Base-by-base conservation (phyloP, 176 grass and related monocot species). In the Avena atlantica region DNA sequence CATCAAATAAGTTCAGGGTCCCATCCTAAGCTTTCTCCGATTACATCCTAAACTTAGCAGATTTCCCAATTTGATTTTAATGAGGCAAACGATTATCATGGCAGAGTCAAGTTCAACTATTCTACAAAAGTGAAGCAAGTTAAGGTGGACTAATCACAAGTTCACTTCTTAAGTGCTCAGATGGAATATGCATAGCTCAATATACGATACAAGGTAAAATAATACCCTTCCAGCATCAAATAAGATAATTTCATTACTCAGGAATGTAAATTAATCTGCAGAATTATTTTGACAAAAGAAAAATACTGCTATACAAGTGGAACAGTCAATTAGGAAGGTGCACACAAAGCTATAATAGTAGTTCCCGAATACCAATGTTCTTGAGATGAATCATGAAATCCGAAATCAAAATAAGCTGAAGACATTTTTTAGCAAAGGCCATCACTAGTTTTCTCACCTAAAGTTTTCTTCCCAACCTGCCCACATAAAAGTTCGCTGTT, bases 401-500 rank as follows among this genome's bases (percentile, higher is more conserved):
- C 27, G 4, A 84, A 25, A 75, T 44, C 21, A 52, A 49, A 34
- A 63, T 17, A 36, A 85, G 23, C 25, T 8, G 8, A 20, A 74
- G 37, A 17, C 0, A n/a, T 62, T 16, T 58, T 53, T 44, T 49
- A 52, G 72, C 44, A 53, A 76, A 85, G 48, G 48, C 1, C 23
- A 75, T 37, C 8, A 19, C 5, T 74, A 61, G 76, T 65, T 61
- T 89, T 53, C 79, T 93, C 64, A 98, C 96, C 96, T 92, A 98
- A 86, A 78, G 96, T 98, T 44, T 47, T 42, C 90, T 98, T 98
- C 57, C 96, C 96, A 80, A 98, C 66, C 83, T 98, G 96, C 49
- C 96, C 96, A 79, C 78, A 92, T 78, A 98, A 86, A 81, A 98
- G 93, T 62, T 98, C 96, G 62, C 96, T 98, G 85, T 98, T 98